Base-by-base conservation (phyloP, 306 rosid species). In the Prosopis cineraria region DNA sequence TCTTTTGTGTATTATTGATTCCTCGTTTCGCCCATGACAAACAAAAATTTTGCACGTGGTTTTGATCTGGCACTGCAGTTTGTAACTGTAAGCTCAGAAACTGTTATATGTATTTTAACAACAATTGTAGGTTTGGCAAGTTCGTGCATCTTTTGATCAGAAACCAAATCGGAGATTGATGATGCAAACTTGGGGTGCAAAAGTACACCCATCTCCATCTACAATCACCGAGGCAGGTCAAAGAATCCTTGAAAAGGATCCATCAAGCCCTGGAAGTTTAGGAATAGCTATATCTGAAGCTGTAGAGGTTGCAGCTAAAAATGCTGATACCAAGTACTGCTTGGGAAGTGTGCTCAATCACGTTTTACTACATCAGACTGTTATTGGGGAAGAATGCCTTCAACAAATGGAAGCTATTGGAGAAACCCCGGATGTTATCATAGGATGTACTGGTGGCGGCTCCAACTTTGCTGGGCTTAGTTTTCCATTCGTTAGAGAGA, bases 141-240 rank as follows among this genome's bases (percentile, higher is more conserved):
- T 95, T 19, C 93, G 96, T 2, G 96, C 98, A 3, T 95, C 98
- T 1, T 95, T 84, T 41, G 98, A 95, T 83, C 86, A 86, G 48
- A 95, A 95, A 76, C 98, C 98, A 6, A 92, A 95, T 75, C 85
- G 98, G 13, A 88, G 91, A 79, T 14, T 92, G 82, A 92, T 95
- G 98, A 95, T 95, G 98, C 87, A 95, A 85, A 95, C 98, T 45
- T 95, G 97, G 98, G 98, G 98, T n/a, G 98, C 97, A 72, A 88
- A 88, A 58, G 98, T 95, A 19, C 97, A 92, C 48, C 92, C 98
- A 27, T 95, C 98, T 75, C 98, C 98, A n/a, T 95, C 98, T 1
- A 76, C 20, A 60, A 8, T 88, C 0, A 95, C 98, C 7, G 95
- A 89, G 60, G 79, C 89, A 8, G 98, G 98, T 45, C 85, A 81